Evolutionary conservation across 2,329 filamentous ascomycete genomes (phyloP).

Genomic region (Diplodia intermedia): DNA sequence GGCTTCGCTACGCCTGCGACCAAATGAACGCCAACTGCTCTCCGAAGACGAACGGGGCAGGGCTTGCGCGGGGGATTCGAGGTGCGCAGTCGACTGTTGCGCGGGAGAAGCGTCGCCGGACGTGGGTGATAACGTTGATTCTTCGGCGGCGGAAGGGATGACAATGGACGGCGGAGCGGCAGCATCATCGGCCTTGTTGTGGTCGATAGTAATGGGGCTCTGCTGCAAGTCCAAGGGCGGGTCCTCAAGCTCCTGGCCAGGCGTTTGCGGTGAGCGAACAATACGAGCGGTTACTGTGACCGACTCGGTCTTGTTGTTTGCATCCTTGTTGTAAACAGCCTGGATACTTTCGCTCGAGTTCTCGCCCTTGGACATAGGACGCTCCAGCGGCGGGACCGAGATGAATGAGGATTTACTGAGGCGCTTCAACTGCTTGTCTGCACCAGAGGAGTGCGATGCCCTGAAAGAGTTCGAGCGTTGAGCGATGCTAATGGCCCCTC

Average conservation of each 20-base stretch:
- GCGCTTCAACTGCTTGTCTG: slow-evolving; percentile 40
- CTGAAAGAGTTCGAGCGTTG: slow-evolving; percentile 51
- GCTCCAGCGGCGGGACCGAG: slow-evolving; percentile 33
- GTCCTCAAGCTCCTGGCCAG: slow-evolving; percentile 56
- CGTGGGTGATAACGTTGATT: slow-evolving; percentile 21
- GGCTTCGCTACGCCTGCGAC: slow-evolving; percentile 48
- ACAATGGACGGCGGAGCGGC: slow-evolving; percentile 34
- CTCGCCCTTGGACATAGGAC: slow-evolving; percentile 21
- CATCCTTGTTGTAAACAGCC: slow-evolving; percentile 49
- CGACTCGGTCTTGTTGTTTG: slow-evolving; percentile 67
- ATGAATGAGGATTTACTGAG: slow-evolving; percentile 40
- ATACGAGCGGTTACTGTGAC: slow-evolving; percentile 90
- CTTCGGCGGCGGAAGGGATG: slow-evolving; percentile 41
- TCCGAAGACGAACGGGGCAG: slow-evolving; percentile 50
- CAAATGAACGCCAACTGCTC: slow-evolving; percentile 48
- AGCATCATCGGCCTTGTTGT: slow-evolving; percentile 41
- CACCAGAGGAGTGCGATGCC: slow-evolving; percentile 43
- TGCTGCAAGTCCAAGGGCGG: slow-evolving; percentile 59
- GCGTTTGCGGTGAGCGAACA: slow-evolving; percentile 59
- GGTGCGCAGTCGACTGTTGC: slow-evolving; percentile 19
- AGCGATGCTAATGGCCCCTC: slow-evolving; percentile 42
- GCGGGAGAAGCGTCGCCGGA: slow-evolving; percentile 27
- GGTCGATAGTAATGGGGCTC: slow-evolving; percentile 67
- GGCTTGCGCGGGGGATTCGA: slow-evolving; percentile 31
- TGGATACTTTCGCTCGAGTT: slow-evolving; percentile 35